Evolutionary conservation across 129 eudicot genomes (phyloP), one percentile per base, ranked within the genome.

Genomic region (Chrysanthemum lavandulifolium): DNA sequence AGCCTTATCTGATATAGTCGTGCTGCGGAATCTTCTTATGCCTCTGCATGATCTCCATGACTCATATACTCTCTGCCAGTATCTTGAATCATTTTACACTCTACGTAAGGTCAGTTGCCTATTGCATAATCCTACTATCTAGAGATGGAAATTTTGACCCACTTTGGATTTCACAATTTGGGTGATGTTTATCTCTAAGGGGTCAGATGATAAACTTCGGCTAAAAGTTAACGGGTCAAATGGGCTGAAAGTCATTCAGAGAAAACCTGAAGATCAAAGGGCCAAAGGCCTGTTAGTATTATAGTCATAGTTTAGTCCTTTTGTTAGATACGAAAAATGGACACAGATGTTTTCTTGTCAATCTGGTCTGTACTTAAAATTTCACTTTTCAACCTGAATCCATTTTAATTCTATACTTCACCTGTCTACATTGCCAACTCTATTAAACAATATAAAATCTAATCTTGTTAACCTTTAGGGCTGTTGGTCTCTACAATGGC

Each of bases 71-170:
- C 90, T 91, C 36, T 88, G 97, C 86, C 86, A 72, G 53, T 91
- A 91, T 72, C 96, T 91, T 0, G 97, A 91, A 83, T 91, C 92
- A 15, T 91, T 91, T 81, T 88, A 91, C 82, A 91, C 97, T 68
- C 72, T 91, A 69, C 91, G 97, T 7, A 91, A 91, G 95, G 97
- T 88, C 19, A 76, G 83, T 72, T 31, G 2, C 9, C 40, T 25
- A 62, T 15, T 19, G 13, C 40, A 16, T 23, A 9, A 67, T 68
- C 6, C 19, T 55, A 29, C 55, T 53, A 51, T 77, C 19, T 55
- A 69, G 23, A 19, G 48, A 31, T 21, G 40, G 47, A 52, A 36
- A 23, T 67, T 40, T 16, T 53, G 12, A 43, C 77, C 56, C 21
- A 49, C 61, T 23, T 59, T 12, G 6, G 14, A 16, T 58, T 58